A percentile compares a stretch with the other conserved stretches of the same genome.
phyloP scores from a whole-genome alignment of 176 grass and related monocot genomes.

The Secale cereale region DNA sequence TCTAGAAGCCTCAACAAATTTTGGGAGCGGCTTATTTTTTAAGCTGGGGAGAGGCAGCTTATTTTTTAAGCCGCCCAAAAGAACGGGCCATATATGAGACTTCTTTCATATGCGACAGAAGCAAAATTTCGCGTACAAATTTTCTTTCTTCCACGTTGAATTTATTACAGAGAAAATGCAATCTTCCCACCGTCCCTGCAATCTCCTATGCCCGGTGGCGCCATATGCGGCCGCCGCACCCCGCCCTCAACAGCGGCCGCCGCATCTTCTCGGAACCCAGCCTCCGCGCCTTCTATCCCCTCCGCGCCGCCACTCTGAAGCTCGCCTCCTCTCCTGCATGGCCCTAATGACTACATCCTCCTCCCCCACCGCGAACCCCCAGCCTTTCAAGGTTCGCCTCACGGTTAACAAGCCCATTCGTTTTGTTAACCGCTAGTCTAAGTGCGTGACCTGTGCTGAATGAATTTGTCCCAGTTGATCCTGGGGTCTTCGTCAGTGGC shows the following conservation, averaged over 20 bases:
- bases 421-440: background rate
- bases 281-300: background rate
- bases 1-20: too few relatives aligned
- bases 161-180: background rate
- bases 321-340: background rate
- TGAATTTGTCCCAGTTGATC: constrained; percentile 51
- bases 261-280: background rate
- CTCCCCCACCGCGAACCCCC: background rate
- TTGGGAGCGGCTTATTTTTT: too few relatives aligned
- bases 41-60: too few relatives aligned
- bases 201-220: constrained; percentile 9
- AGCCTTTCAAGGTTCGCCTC: constrained; percentile 40
- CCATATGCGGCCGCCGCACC: background rate
- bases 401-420: background rate
- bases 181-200: constrained; percentile 1
- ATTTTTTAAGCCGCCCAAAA: too few relatives aligned
- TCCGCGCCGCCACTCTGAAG: background rate
- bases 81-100: too few relatives aligned
- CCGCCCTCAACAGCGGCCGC: background rate
- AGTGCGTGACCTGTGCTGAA: background rate
- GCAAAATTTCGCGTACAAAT: background rate
- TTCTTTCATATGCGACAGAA: background rate
- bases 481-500: constrained; percentile 88
- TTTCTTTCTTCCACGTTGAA: background rate
- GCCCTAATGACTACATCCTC: constrained; percentile 5